Evolutionary conservation across 768 basidiomycete genomes (phyloP).

Genomic region (Cubamyces lactineus): DNA sequence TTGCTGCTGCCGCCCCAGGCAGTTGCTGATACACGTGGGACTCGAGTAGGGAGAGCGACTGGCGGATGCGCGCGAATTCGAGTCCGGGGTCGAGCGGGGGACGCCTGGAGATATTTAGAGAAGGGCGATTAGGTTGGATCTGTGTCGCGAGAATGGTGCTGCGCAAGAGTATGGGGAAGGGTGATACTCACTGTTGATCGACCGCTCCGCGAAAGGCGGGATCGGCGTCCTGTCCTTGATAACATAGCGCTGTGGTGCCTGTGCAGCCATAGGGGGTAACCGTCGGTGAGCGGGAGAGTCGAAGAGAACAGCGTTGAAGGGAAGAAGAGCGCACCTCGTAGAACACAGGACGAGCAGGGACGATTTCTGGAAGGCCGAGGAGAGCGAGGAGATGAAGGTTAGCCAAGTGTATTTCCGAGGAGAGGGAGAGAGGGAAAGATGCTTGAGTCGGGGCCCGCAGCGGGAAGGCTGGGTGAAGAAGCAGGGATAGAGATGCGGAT

Average conservation of each 20-base stretch:
- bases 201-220: slow-evolving; percentile 57
- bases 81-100: slow-evolving; percentile 61
- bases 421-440: slow-evolving; percentile 9
- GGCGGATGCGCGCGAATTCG: slow-evolving; percentile 69
- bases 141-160: slow-evolving; percentile 19
- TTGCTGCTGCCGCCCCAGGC: too few species aligned
- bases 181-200: slow-evolving; percentile 49
- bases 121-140: slow-evolving; percentile 26
- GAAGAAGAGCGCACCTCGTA: slow-evolving; percentile 58
- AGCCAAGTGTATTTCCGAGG: slow-evolving; percentile 22
- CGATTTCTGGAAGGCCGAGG: slow-evolving; percentile 58
- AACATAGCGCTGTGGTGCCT: slow-evolving; percentile 83
- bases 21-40: slow-evolving; percentile 51
- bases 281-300: slow-evolving; percentile 8
- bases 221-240: slow-evolving; percentile 67
- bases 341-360: slow-evolving; percentile 86
- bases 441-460: not conserved
- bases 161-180: slow-evolving; percentile 11
- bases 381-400: slow-evolving; percentile 24
- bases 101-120: slow-evolving; percentile 18
- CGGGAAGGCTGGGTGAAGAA: not conserved
- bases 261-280: slow-evolving; percentile 25
- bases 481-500: not conserved
- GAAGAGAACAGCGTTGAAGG: not conserved
- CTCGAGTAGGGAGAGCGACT: slow-evolving; percentile 70